phyloP scores from a whole-genome alignment of 176 grass and related monocot genomes.

The Musa itinerans region DNA sequence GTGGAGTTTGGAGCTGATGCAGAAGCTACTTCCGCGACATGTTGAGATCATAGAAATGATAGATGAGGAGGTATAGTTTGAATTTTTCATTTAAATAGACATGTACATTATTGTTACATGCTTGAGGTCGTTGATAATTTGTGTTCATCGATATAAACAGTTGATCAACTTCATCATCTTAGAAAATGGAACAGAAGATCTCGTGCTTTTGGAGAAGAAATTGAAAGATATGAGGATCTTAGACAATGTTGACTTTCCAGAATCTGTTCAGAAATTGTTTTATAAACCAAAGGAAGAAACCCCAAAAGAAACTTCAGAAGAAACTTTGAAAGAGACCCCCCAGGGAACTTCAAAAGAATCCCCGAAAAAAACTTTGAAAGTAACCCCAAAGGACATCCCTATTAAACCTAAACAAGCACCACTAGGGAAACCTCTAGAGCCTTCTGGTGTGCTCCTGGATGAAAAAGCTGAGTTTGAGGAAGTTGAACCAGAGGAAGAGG shows the following conservation, averaged over 20 bases:
- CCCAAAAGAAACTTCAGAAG: background rate
- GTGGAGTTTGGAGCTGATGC: slow-evolving; percentile 98
- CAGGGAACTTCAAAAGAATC: slow-evolving; percentile 1
- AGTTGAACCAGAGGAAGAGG: slow-evolving; percentile 28
- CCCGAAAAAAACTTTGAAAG: background rate
- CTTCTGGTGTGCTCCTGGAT: background rate
- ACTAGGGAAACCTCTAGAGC: slow-evolving; percentile 12
- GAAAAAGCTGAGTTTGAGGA: slow-evolving; percentile 38
- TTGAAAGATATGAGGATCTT: slow-evolving; percentile 93
- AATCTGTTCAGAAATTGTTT: slow-evolving; percentile 62
- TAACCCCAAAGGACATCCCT: background rate
- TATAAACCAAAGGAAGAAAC: slow-evolving; percentile 58
- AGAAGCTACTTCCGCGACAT: slow-evolving; percentile 93
- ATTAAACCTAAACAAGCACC: slow-evolving; percentile 33
- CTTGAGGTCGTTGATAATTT: background rate
- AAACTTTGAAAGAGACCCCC: background rate
- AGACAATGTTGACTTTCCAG: slow-evolving; percentile 80
- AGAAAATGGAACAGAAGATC: slow-evolving; percentile 60
- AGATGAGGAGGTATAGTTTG: slow-evolving; percentile 58
- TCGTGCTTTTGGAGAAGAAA: slow-evolving; percentile 67
- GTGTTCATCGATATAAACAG: slow-evolving; percentile 41
- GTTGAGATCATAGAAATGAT: slow-evolving; percentile 98
- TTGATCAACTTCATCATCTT: slow-evolving; percentile 62
- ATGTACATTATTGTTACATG: slow-evolving; percentile 3
- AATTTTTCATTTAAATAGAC: slow-evolving; percentile 1